Evolutionary conservation across 768 basidiomycete genomes (phyloP), one percentile per base, ranked within the genome.

Genomic region (Rhodotorula taiwanensis): DNA sequence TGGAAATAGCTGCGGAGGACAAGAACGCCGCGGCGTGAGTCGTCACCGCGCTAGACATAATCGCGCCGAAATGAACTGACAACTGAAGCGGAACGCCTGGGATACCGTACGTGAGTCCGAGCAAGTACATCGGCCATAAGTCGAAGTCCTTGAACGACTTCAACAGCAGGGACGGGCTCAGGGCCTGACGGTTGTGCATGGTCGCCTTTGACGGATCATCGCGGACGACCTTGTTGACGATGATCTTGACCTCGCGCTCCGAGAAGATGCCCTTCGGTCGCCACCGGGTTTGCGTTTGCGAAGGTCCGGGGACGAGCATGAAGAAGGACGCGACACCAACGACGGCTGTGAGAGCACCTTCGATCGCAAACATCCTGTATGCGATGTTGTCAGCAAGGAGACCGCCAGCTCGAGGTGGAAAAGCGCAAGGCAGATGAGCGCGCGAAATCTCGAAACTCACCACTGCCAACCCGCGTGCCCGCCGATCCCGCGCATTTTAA

Each of bases 391-490:
- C 27, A 30, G 34, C 3, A 21, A 49, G 33, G n/a, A 34, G 30
- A n/a, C 23, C 23, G 33, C 5, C 6, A 14, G 36, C 25, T 16
- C 44, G 11, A n/a, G 55, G 28, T 11, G 9, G 28, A 15, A 9
- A 13, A n/a, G 33, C 18, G 16, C 23, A 21, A 18, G 31, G 18
- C 36, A 27, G 25, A 13, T 11, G 31, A 15, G 41, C 52, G 44
- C n/a, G 15, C 11, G 34, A 15, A 34, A 39, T 20, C 14, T 18
- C 21, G 25, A 18, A n/a, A 15, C 57, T 18, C 21, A 50, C 76
- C 75, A 77, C 30, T 70, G 45, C 77, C 76, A 77, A 2, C 76
- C 76, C 0, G 72, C 72, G 15, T 69, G 48, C 0, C 76, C 77
- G 4, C 44, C 61, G 7, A 76, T 41, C 2, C 76, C 76, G 15